These are phyloP conservation scores for Cladochytrium replicatum DNA, from an alignment of 192 early-diverging fungal genomes.

Conservation along the genomic window DNA sequence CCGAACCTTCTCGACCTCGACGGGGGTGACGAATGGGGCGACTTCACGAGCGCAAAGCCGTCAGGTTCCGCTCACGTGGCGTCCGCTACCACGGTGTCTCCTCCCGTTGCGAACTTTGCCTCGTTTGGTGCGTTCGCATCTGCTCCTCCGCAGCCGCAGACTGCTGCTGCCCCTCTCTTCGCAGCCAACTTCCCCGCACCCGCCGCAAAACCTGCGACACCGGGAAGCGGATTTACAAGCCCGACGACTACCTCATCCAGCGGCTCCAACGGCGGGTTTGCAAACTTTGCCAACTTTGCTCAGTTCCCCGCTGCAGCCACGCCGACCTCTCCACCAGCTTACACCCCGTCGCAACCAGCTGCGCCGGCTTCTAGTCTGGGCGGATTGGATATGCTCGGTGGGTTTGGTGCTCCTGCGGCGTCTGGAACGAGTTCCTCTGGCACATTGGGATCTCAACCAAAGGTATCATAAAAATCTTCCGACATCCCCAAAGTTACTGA, in stretches of 20 bases:
- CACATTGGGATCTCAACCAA: background rate
- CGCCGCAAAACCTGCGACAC: no score
- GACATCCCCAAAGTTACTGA: conserved; percentile 1
- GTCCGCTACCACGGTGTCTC: background rate
- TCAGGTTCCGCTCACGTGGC: background rate
- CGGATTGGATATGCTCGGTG: background rate
- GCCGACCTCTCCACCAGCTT: background rate
- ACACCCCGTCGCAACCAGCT: background rate
- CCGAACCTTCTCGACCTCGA: conserved; percentile 64
- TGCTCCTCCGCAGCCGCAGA: background rate
- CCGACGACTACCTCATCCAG: no score
- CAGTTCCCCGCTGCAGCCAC: background rate
- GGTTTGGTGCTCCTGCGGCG: background rate
- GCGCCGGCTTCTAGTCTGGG: no score
- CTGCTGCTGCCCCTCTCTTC: background rate
- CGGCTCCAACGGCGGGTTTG: conserved; percentile 10
- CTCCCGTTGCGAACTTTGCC: background rate
- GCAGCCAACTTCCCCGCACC: no score
- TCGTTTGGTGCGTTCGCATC: conserved; percentile 11
- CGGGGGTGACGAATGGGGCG: conserved; percentile 65
- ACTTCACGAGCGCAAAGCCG: conserved; percentile 46
- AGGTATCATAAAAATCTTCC: background rate
- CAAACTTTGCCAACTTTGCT: conserved; percentile 6
- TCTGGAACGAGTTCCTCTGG: background rate
- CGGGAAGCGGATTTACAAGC: no score